phyloP scores from a whole-genome alignment of 495 filamentous ascomycete genomes.

The Hyaloscypha bicolor region DNA sequence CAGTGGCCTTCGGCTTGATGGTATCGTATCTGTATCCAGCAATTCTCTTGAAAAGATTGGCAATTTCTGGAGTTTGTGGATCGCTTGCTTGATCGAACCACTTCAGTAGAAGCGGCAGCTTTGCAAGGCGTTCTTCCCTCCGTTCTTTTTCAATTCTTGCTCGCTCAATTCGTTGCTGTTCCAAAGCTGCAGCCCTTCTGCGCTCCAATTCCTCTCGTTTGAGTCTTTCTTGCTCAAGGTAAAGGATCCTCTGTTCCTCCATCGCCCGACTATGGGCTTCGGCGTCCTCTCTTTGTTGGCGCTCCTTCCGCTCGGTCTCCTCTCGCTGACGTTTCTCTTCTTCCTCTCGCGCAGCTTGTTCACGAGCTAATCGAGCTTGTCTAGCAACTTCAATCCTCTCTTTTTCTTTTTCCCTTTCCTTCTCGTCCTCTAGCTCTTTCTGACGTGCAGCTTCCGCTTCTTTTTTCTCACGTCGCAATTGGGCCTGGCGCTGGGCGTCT shows the following conservation, averaged over 20 bases:
- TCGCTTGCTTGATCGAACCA: slow-evolving; percentile 54
- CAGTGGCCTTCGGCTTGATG: slow-evolving; percentile 48
- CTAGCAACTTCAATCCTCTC: slow-evolving; percentile 36
- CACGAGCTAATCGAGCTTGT: slow-evolving; percentile 42
- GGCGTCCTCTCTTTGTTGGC: slow-evolving; percentile 41
- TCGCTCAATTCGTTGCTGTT: slow-evolving; percentile 41
- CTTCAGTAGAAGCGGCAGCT: slow-evolving; percentile 52
- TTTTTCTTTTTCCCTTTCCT: slow-evolving; percentile 33
- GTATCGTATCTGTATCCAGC: slow-evolving; percentile 57
- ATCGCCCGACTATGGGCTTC: slow-evolving; percentile 41
- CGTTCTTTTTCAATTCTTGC: slow-evolving; percentile 44
- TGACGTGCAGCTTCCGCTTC: slow-evolving; percentile 53
- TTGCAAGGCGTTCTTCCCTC: slow-evolving; percentile 49
- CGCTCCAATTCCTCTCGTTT: slow-evolving; percentile 58
- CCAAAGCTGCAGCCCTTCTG: slow-evolving; percentile 44
- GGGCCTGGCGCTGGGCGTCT: slow-evolving; percentile 42
- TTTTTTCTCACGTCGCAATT: slow-evolving; percentile 42
- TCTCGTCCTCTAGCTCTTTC: slow-evolving; percentile 29
- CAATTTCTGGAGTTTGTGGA: slow-evolving; percentile 48
- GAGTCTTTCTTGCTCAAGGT: slow-evolving; percentile 44
- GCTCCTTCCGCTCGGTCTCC: slow-evolving; percentile 43
- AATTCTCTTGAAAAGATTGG: slow-evolving; percentile 51
- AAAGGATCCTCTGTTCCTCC: slow-evolving; percentile 39
- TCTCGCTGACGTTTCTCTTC: slow-evolving; percentile 42
- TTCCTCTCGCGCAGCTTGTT: slow-evolving; percentile 48